Percentiles rank a stretch among this genome's conserved stretches.
Conservation (phyloP, 106 monocot genomes). For the Iris macrosiphon region DNA sequence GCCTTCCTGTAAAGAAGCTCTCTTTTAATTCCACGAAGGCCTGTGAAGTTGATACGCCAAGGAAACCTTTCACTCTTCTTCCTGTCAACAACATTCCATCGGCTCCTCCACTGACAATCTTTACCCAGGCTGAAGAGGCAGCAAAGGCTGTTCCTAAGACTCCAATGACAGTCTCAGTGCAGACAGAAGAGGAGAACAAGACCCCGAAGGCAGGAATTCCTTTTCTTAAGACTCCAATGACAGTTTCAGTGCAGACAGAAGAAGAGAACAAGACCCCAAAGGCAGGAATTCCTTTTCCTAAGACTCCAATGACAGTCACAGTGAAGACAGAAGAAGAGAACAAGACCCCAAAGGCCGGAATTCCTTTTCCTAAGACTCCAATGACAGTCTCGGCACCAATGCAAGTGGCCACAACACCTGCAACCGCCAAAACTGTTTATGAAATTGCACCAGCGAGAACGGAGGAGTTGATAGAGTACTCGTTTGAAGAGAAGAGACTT, state of each 20-base stretch:
- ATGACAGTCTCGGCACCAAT: conserved; percentile 16
- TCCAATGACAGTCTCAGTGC: too few relatives aligned
- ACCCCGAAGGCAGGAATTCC: neutral
- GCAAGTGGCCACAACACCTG: conserved; percentile 19
- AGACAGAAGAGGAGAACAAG: too few relatives aligned
- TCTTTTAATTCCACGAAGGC: neutral
- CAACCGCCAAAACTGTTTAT: neutral
- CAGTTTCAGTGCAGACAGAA: too few relatives aligned
- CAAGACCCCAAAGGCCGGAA: neutral
- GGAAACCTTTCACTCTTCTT: conserved; percentile 25
- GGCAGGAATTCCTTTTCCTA: too few relatives aligned
- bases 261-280: too few relatives aligned
- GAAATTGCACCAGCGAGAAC: neutral
- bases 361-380: conserved; percentile 19
- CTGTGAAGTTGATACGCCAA: conserved; percentile 5
- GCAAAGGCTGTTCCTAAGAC: too few relatives aligned
- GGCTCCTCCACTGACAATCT: neutral
- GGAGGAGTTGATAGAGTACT: conserved; percentile 16
- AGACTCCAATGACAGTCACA: conserved; percentile 9
- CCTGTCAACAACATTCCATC: neutral
- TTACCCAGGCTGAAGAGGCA: conserved; percentile 3
- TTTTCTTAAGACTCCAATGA: too few relatives aligned
- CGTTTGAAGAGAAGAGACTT: conserved; percentile 37
- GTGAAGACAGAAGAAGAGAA: too few relatives aligned
- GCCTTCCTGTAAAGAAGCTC: neutral